Evolutionary conservation across 495 filamentous ascomycete species (phyloP).

Genomic region (Aspergillus ellipticus): DNA sequence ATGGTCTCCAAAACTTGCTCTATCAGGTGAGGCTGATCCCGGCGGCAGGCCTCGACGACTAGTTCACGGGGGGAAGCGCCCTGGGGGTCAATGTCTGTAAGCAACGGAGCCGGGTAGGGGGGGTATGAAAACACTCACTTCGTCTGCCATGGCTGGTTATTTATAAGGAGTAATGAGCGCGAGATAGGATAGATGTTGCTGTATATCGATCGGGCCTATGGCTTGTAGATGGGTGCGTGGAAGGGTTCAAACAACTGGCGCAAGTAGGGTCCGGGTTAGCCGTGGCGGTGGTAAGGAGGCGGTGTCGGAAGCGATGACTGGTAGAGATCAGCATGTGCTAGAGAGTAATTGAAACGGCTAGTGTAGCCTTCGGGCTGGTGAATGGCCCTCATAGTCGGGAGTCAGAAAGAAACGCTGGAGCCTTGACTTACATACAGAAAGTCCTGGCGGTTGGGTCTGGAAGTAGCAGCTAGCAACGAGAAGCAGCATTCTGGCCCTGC

Average conservation of each 20-base stretch:
- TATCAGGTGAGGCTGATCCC: conserved; percentile 86
- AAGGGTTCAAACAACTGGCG: not conserved
- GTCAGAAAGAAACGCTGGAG: not conserved
- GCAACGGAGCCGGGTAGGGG: conserved; percentile 8
- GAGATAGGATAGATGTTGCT: not conserved
- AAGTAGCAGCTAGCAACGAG: not conserved
- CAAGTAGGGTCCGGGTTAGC: conserved; percentile 2
- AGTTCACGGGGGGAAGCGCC: conserved; percentile 82
- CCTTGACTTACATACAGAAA: not conserved
- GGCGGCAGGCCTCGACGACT: conserved; percentile 87
- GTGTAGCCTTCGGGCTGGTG: not conserved
- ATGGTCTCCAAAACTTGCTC: conserved; percentile 48
- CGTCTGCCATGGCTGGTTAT: conserved; percentile 36
- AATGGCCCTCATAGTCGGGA: not conserved
- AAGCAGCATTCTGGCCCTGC: conserved; percentile 6
- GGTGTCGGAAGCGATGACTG: conserved; percentile 3
- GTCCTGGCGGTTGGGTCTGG: not conserved
- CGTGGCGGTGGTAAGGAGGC: conserved; percentile 9
- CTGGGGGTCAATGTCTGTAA: conserved; percentile 41
- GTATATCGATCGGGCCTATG: not conserved
- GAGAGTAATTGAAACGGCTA: conserved; percentile 1
- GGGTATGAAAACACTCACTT: conserved; percentile 26
- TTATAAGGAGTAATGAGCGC: not conserved
- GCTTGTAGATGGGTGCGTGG: not conserved
- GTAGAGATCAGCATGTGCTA: conserved; percentile 7